phyloP scores from a whole-genome alignment of 176 grass and related monocot genomes.

The Puccinellia tenuiflora region DNA sequence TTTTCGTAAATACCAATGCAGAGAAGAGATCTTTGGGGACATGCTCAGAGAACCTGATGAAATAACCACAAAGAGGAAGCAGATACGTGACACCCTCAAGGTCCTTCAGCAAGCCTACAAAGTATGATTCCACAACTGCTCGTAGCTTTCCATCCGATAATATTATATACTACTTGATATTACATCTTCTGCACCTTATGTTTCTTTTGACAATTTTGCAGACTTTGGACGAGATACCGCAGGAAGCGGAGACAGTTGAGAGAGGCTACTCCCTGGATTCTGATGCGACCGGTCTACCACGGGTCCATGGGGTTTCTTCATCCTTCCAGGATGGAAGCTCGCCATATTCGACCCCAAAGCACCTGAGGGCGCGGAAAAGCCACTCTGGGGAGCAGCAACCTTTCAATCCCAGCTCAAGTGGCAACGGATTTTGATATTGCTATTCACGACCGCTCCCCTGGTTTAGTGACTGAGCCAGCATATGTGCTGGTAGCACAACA shows the following conservation, averaged over 20 bases:
- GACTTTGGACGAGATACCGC: constrained; percentile 97
- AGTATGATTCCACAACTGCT: constrained; percentile 30
- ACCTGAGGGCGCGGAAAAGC: constrained; percentile 44
- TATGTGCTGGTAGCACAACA: constrained; percentile 26
- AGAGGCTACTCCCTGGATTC: constrained; percentile 71
- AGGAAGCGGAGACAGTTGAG: constrained; percentile 81
- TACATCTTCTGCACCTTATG: background rate
- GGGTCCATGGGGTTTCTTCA: constrained; percentile 45
- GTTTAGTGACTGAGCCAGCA: constrained; percentile 31
- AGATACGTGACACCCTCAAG: constrained; percentile 64
- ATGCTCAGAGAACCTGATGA: constrained; percentile 96
- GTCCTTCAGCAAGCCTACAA: constrained; percentile 94
- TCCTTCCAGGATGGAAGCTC: constrained; percentile 48
- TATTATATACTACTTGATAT: background rate
- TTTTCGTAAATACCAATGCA: constrained; percentile 21
- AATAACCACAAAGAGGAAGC: constrained; percentile 75
- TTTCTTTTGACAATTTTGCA: constrained; percentile 25
- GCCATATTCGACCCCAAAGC: constrained; percentile 50
- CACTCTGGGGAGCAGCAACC: constrained; percentile 72
- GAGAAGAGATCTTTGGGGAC: constrained; percentile 72
- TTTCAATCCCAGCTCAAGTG: constrained; percentile 33
- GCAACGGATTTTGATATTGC: constrained; percentile 61
- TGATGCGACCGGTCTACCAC: constrained; percentile 64
- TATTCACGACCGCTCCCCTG: background rate
- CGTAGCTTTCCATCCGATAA: background rate